Evolutionary conservation across 2,329 filamentous ascomycete genomes (phyloP), one percentile per base, ranked within the genome.

Genomic region (Talaromyces sp.): DNA sequence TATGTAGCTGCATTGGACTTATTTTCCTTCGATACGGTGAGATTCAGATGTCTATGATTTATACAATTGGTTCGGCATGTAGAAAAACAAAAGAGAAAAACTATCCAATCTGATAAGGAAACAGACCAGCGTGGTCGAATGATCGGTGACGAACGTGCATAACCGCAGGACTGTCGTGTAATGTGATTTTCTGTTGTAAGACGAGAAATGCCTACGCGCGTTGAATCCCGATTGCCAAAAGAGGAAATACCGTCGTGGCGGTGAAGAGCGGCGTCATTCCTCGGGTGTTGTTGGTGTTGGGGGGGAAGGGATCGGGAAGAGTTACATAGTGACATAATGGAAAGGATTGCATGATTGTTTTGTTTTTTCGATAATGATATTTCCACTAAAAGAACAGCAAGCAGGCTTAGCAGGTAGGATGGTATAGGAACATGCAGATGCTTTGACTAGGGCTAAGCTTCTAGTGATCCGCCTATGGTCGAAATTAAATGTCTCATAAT

Each of bases 401-500:
- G 26, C 26, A 26, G 26, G 3, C 26, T 26, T 26, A 26, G 26
- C 26, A 26, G 26, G 26, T 41, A 7, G 35, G 9, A 41, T 41
- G 35, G 35, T 43, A 19, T 8, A 19, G 12, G 14, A 19, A 43
- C 17, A 46, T 46, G 52, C 26, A 38, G 52, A 21, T 32, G 32
- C 32, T 32, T 54, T 31, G 19, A 29, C 32, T 29, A 54, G 19
- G 29, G 26, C 19, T 38, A 54, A 54, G 52, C 52, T 38, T 32
- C 27, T 12, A 35, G 52, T 26, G 52, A 38, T 32, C 29, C 24
- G 27, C 52, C 52, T 29, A 5, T 54, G 52, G 52, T 32, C 52
- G 29, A 54, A 54, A 54, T 54, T 54, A 54, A 54, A 54, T 54
- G 52, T 54, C 52, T 54, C 52, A 54, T 51, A 51, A 29, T 51